These are phyloP conservation scores for Penicillium psychrosexuale DNA, from an alignment of 2,329 filamentous ascomycete genomes.

Conservation along the genomic window DNA sequence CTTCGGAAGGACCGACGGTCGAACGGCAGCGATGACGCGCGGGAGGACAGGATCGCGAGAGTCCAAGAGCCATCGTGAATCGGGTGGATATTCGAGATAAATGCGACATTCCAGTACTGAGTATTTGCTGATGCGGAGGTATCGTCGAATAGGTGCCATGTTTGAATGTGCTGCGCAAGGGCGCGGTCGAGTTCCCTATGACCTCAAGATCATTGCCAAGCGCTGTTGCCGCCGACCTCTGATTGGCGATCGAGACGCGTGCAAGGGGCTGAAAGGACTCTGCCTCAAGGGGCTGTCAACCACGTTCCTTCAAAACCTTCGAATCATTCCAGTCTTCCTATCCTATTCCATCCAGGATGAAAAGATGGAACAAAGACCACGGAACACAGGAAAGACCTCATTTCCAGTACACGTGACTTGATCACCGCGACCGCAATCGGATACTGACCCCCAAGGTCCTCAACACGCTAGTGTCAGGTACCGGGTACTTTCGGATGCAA, in stretches of 20 bases:
- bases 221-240: conserved; percentile 12
- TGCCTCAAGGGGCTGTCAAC: background rate
- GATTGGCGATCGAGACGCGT: conserved; percentile 19
- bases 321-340: background rate
- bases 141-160: conserved; percentile 90
- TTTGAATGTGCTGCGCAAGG: background rate
- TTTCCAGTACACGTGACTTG: conserved; percentile 14
- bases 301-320: background rate
- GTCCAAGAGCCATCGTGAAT: conserved; percentile 79
- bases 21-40: conserved; percentile 78
- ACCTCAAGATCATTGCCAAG: conserved; percentile 18
- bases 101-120: conserved; percentile 96
- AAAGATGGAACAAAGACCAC: background rate
- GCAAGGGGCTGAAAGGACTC: background rate
- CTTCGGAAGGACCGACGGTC: conserved; percentile 84
- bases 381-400: background rate
- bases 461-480: conserved; percentile 20
- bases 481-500: conserved; percentile 6
- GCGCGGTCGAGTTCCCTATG: background rate
- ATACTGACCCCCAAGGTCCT: conserved; percentile 33
- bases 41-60: conserved; percentile 72
- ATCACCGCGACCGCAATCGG: conserved; percentile 16
- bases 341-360: background rate
- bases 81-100: conserved; percentile 85
- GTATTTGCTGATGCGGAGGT: conserved; percentile 86